Percentiles rank a stretch among this genome's conserved stretches.
These are phyloP conservation scores for Globisporangium perplexum DNA, from an alignment of 352 stramenopile genomes.

Conservation along the genomic window DNA sequence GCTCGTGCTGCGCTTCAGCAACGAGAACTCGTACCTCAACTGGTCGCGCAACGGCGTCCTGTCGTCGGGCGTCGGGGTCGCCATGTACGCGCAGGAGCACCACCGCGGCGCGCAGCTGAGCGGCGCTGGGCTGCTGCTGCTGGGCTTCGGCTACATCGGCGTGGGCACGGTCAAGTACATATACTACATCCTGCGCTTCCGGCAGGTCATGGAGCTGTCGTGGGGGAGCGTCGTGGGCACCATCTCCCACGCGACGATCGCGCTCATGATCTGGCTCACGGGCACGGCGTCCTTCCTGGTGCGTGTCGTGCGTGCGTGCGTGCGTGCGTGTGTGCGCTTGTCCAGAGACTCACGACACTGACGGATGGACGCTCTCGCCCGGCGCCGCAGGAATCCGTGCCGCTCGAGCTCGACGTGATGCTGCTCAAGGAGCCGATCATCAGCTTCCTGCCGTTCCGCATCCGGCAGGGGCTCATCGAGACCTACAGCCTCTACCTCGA, in stretches of 20 bases:
- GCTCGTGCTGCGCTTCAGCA: conserved; percentile 72
- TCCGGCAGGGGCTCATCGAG: conserved; percentile 83
- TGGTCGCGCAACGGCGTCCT: conserved; percentile 83
- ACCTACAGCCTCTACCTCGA: conserved; percentile 86
- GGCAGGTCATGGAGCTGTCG: conserved; percentile 83
- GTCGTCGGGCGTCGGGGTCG: conserved; percentile 74
- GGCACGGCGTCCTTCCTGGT: conserved; percentile 83
- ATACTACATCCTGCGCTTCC: conserved; percentile 87
- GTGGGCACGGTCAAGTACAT: conserved; percentile 87
- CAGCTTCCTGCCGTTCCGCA: conserved; percentile 76
- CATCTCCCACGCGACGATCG: conserved; percentile 75
- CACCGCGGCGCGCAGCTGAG: conserved; percentile 80
- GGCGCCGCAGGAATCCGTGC: conserved; percentile 76
- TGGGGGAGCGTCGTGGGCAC: conserved; percentile 81
- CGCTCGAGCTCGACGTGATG: conserved; percentile 80
- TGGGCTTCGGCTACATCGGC: conserved; percentile 86
- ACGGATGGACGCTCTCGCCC: too few species aligned
- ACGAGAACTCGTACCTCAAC: conserved; percentile 87
- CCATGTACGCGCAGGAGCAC: conserved; percentile 87
- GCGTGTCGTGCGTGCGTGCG: conserved; percentile 11
- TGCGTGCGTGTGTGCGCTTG: neutral
- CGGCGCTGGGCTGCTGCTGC: conserved; percentile 65
- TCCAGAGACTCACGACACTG: too few species aligned
- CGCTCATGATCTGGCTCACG: conserved; percentile 81
- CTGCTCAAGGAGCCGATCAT: conserved; percentile 79